Percentiles rank a stretch among this genome's conserved stretches.
Conservation (phyloP, 2,329 filamentous ascomycete genomes). For the Myriangium duriaei region DNA sequence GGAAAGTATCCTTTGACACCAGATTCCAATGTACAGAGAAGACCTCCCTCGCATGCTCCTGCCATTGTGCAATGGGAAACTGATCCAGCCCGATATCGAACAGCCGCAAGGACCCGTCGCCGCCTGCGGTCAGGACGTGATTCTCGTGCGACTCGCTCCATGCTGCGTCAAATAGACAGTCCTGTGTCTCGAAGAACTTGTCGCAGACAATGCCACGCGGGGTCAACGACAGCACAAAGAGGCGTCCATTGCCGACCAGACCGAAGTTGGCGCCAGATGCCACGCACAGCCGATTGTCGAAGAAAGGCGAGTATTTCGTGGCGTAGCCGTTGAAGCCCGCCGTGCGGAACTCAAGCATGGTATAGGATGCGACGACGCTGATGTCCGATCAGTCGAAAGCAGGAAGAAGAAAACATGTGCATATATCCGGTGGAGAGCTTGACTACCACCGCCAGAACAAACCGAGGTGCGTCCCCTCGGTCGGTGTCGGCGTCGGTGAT, state of each 20-base stretch:
- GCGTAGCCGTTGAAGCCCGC: constrained; percentile 91
- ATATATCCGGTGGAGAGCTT: no score
- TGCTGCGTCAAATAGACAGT: constrained; percentile 84
- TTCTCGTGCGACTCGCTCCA: constrained; percentile 97
- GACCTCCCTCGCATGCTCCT: constrained; percentile 85
- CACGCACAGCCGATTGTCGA: constrained; percentile 86
- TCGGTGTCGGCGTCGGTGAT: no score
- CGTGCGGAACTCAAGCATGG: constrained; percentile 88
- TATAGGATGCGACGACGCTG: constrained; percentile 17
- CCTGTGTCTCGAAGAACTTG: constrained; percentile 92
- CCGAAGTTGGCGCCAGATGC: constrained; percentile 90
- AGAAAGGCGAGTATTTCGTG: constrained; percentile 97
- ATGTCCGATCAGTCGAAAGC: no score
- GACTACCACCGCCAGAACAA: no score
- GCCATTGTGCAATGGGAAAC: constrained; percentile 83
- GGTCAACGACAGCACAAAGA: constrained; percentile 75
- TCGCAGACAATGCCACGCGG: constrained; percentile 71
- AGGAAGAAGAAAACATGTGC: no score
- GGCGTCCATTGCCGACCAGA: constrained; percentile 84
- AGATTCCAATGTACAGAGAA: constrained; percentile 91
- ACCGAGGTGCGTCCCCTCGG: no score
- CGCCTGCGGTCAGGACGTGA: constrained; percentile 77
- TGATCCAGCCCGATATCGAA: constrained; percentile 73
- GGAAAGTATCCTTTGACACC: constrained; percentile 78
- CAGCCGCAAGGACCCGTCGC: constrained; percentile 88